Base-by-base conservation (phyloP, 805 yeast genomes). In the Huiozyma naganishii region DNA sequence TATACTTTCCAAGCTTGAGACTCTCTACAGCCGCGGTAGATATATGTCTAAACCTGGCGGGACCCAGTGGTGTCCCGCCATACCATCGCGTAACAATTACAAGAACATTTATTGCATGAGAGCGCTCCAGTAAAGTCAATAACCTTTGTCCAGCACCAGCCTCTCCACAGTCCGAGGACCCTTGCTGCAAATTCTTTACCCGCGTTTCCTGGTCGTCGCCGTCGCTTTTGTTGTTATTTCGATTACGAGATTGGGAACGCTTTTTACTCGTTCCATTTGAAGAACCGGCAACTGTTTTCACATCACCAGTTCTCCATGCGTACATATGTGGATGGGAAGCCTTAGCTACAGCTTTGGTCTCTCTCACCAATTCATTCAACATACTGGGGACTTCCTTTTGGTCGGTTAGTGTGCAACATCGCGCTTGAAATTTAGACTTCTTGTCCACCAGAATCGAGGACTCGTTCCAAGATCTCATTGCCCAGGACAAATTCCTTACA, bases 11-110 rank as follows among this genome's bases (percentile, higher is more conserved):
- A 6, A 52, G 54, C 40, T 61, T 59, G 36, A 80, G 52, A 35
- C 79, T 74, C 45, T 76, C 79, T 11, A 67, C 63, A 0, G 79
- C 80, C 10, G 73, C 74, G 27, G 71, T 68, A 40, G 76, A 70
- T 5, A 85, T 83, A 51, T 77, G 80, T 46, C 84, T 68, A 54
- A 84, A 85, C 43, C 95, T 61, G 27, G 77, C 71, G 5, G 85
- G 71, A 0, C 95, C 95, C 36, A 85, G 56, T 4, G 83, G 84
- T 0, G 71, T 69, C 0, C 95, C 94, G 1, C 90, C 90, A 55
- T 81, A 82, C 95, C 94, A 84, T 47, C 95, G 58, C 0, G 84
- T 74, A 0, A 82, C 92, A 28, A 84, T 77, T 1, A 84, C 72
- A 12, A 84, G 52, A 0, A 78, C 72, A 54, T 82, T 79, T 4